Evolutionary conservation across 257 asterid species (phyloP), one percentile per base, ranked within the genome.

Genomic region (Petrea volubilis): DNA sequence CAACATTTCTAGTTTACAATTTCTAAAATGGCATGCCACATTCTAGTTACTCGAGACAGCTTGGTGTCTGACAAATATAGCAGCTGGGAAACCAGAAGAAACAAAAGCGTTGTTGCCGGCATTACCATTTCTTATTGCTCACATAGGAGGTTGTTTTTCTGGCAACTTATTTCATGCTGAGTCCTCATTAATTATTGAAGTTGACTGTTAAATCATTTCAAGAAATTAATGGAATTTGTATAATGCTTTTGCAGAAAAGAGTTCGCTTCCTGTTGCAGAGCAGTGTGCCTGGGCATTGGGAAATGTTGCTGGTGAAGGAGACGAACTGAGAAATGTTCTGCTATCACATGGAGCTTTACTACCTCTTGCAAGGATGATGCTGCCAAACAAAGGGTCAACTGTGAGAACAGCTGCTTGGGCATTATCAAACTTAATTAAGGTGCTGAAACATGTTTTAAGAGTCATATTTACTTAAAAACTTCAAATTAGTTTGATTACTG

Each of bases 391-490:
- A 89, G 96, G 97, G 28, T 88, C 99, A 68, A 92, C 97, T 28
- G 98, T 95, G 84, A 87, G 97, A 85, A 95, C 99, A 43, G 97
- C 99, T 86, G 98, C 98, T 50, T 95, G 99, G 99, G 97, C 98
- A 49, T 77, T 95, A 63, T 95, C 99, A 38, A 95, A 95, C 85
- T 86, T 95, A 73, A 92, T 95, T 36, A 95, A 92, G 99, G 99
- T 95, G 75, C 74, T 21, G 58, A 65, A 47, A 27, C 64, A 47
- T 62, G 52, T 51, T 50, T 47, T 64, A 53, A 50, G 60, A 14
- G 29, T 75, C 65, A 56, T 52, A 41, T 27, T 27, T 36, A 11
- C 76, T 46, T 62, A 25, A 23, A 58, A 68, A 12, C n/a, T 44
- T 57, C 17, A 13, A 41, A 58, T 6, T 43, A 38, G 70, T 60